Conservation (phyloP, 2,329 filamentous ascomycete genomes). For the Fonsecaea monophora region DNA sequence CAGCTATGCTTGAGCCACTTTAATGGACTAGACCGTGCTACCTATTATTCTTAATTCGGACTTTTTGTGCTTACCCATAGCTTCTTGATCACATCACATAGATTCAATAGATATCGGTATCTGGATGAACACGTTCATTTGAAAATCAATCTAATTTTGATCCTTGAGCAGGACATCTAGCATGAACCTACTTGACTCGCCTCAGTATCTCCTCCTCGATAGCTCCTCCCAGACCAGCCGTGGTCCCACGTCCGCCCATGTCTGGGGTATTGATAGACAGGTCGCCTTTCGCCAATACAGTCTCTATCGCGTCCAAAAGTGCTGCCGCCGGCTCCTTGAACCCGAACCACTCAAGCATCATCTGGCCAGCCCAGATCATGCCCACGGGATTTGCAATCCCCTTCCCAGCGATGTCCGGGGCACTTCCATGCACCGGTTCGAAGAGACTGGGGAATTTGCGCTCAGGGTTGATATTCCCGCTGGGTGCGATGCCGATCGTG, state of each 20-base stretch:
- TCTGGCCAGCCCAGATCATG: conserved; percentile 91
- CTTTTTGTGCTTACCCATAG: no score
- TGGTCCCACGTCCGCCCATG: conserved; percentile 94
- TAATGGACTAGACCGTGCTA: no score
- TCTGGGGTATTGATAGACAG: conserved; percentile 80
- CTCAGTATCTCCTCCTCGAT: conserved; percentile 65
- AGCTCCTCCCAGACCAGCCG: conserved; percentile 86
- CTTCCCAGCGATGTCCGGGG: conserved; percentile 95
- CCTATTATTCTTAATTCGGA: no score
- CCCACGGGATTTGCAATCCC: conserved; percentile 96
- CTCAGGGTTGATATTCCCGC: conserved; percentile 92
- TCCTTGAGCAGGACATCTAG: no score
- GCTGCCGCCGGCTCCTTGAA: conserved; percentile 79
- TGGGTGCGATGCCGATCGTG: conserved; percentile 81
- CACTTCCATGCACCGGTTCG: conserved; percentile 97
- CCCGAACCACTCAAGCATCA: conserved; percentile 88
- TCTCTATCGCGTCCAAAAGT: conserved; percentile 94
- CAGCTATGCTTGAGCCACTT: no score
- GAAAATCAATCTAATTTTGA: no score
- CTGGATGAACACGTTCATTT: no score
- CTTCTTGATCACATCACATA: no score
- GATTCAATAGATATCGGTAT: no score
- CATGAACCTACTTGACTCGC: no score
- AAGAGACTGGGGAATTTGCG: conserved; percentile 68
- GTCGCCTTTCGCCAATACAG: conserved; percentile 80